Evolutionary conservation across 192 early-diverging fungal genomes (phyloP).

Genomic region (Coemansia umbellata): DNA sequence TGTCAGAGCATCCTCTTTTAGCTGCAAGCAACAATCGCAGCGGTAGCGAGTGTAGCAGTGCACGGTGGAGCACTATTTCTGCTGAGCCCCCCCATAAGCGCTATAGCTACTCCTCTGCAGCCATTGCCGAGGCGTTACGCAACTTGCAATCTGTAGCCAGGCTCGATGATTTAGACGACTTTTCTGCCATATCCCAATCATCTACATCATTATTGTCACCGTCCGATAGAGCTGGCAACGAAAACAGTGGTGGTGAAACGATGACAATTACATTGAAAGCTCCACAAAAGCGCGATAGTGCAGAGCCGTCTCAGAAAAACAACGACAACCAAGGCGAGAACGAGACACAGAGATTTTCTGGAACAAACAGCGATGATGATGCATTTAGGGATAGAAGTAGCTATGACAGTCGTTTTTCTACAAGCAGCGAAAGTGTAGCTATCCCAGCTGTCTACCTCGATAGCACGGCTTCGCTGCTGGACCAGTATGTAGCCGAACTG

Average conservation of each 20-base stretch:
- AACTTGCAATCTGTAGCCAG: constrained; percentile 18
- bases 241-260: constrained; percentile 19
- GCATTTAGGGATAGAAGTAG: too few species aligned
- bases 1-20: neutral
- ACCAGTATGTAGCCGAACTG: constrained; percentile 48
- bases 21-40: neutral
- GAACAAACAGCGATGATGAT: too few species aligned
- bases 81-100: constrained; percentile 45
- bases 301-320: neutral
- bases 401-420: neutral
- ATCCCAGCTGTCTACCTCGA: constrained; percentile 46
- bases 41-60: constrained; percentile 23
- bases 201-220: neutral
- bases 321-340: neutral
- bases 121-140: constrained; percentile 37
- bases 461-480: constrained; percentile 44
- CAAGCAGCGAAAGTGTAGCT: constrained; percentile 14
- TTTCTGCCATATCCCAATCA: neutral
- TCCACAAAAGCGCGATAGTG: constrained; percentile 17
- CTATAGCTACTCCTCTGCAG: constrained; percentile 28
- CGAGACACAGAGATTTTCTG: neutral
- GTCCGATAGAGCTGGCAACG: neutral
- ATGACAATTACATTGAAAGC: constrained; percentile 50
- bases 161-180: constrained; percentile 4
- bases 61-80: constrained; percentile 31